These are phyloP conservation scores for Solanum tarijense DNA, from an alignment of 257 asterid species.

Conservation along the genomic window DNA sequence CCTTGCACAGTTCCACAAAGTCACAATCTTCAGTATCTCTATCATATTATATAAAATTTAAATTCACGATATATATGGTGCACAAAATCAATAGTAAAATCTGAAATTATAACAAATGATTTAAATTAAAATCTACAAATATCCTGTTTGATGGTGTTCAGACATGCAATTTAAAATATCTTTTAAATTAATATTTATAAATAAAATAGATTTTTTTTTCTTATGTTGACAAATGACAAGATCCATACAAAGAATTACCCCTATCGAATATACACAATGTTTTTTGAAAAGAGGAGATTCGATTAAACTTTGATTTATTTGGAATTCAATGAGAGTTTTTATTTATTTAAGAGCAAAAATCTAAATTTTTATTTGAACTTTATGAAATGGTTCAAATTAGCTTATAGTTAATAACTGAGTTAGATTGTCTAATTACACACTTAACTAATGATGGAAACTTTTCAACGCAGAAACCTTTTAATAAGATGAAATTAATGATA, in stretches of 20 bases:
- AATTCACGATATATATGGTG: neutral
- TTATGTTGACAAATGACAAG: neutral
- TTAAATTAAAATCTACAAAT: neutral
- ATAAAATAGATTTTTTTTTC: neutral
- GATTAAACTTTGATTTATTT: too few relatives aligned
- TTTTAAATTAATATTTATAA: too few relatives aligned
- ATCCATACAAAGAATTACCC: neutral
- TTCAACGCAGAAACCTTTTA: too few relatives aligned
- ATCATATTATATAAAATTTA: neutral
- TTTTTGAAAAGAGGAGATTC: neutral
- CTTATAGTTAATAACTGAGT: too few relatives aligned
- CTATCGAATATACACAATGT: neutral
- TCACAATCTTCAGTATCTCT: neutral
- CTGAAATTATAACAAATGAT: neutral
- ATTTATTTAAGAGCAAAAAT: too few relatives aligned
- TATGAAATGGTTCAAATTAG: neutral
- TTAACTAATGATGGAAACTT: neutral
- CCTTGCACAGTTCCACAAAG: neutral
- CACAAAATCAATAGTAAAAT: neutral
- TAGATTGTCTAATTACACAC: too few relatives aligned
- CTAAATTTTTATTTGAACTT: too few relatives aligned
- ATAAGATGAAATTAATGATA: neutral
- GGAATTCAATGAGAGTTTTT: too few relatives aligned
- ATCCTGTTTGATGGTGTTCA: neutral
- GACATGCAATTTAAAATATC: neutral